A percentile compares a stretch with the other conserved stretches of the same genome.
These are phyloP conservation scores for Quercus phellos DNA, from an alignment of 331 rosid species.

Conservation along the genomic window DNA sequence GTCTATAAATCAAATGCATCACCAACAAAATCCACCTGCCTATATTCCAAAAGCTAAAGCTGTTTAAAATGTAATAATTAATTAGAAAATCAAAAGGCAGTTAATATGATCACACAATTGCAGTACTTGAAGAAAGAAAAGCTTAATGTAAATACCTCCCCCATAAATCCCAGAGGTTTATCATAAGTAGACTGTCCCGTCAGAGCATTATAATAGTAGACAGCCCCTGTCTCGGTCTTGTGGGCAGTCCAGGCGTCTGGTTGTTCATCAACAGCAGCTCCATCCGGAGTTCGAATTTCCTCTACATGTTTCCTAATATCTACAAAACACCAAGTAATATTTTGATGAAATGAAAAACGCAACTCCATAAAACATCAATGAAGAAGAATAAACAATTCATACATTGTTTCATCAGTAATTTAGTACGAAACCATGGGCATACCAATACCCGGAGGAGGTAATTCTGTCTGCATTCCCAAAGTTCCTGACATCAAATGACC, in stretches of 20 bases:
- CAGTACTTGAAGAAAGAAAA: background rate
- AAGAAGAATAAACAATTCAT: slow-evolving; percentile 1
- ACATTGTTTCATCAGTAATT: slow-evolving; percentile 23
- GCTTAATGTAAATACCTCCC: slow-evolving; percentile 57
- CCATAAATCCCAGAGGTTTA: slow-evolving; percentile 76
- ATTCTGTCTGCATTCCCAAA: slow-evolving; percentile 44
- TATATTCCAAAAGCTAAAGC: too few species aligned
- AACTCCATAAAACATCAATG: slow-evolving; percentile 12
- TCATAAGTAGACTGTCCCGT: slow-evolving; percentile 83
- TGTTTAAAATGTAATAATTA: background rate
- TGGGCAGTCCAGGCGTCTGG: slow-evolving; percentile 91
- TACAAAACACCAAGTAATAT: slow-evolving; percentile 30
- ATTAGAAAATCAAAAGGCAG: background rate
- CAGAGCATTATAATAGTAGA: slow-evolving; percentile 86
- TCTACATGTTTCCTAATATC: slow-evolving; percentile 42
- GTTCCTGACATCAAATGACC: slow-evolving; percentile 36
- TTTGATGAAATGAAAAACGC: slow-evolving; percentile 6
- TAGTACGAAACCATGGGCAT: slow-evolving; percentile 18
- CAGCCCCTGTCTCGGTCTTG: slow-evolving; percentile 71
- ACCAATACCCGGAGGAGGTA: slow-evolving; percentile 51
- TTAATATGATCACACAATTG: background rate
- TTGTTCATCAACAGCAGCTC: slow-evolving; percentile 40
- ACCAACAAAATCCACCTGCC: background rate
- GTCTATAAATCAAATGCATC: background rate
- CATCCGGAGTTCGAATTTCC: slow-evolving; percentile 30